A percentile compares a stretch with the other conserved stretches of the same genome.
Conservation (phyloP, 305 asterid genomes). For the Fraxinus sp. region DNA sequence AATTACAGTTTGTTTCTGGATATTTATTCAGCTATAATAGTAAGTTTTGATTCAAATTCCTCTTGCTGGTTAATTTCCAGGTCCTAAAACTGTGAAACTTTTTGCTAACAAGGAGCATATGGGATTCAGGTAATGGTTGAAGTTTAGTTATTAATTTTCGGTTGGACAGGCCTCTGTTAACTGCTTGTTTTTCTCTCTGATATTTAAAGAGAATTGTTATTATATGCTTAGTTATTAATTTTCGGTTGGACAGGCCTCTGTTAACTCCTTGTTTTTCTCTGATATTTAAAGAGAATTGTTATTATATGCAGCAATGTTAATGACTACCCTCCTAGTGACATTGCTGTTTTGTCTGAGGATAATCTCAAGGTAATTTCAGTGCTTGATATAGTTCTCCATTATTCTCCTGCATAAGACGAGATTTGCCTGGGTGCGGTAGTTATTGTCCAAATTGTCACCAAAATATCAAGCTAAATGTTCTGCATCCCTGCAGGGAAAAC, state of each 20-base stretch:
- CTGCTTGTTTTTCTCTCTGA: neutral
- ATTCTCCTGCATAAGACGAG: no score
- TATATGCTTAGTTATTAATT: slow-evolving; percentile 3
- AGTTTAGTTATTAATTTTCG: slow-evolving; percentile 15
- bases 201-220: neutral
- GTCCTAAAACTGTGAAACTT: slow-evolving; percentile 87
- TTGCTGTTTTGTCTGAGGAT: slow-evolving; percentile 57
- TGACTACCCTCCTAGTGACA: slow-evolving; percentile 90
- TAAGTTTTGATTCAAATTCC: slow-evolving; percentile 15
- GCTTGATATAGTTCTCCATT: no score
- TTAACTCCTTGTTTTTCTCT: neutral
- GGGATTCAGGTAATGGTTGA: slow-evolving; percentile 78
- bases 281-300: neutral
- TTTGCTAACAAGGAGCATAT: slow-evolving; percentile 91
- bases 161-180: neutral
- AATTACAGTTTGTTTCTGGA: neutral
- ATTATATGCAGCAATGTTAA: slow-evolving; percentile 68
- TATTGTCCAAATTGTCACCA: neutral
- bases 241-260: slow-evolving; percentile 6
- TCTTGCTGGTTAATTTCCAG: slow-evolving; percentile 37
- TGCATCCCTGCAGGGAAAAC: slow-evolving; percentile 65
- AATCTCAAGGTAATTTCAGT: slow-evolving; percentile 66
- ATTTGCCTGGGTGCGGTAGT: slow-evolving; percentile 21
- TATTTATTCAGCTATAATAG: neutral
- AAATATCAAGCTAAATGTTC: slow-evolving; percentile 18